These are phyloP conservation scores for Musa acuminata DNA, from an alignment of 176 grass and related monocot genomes.

Conservation along the genomic window DNA sequence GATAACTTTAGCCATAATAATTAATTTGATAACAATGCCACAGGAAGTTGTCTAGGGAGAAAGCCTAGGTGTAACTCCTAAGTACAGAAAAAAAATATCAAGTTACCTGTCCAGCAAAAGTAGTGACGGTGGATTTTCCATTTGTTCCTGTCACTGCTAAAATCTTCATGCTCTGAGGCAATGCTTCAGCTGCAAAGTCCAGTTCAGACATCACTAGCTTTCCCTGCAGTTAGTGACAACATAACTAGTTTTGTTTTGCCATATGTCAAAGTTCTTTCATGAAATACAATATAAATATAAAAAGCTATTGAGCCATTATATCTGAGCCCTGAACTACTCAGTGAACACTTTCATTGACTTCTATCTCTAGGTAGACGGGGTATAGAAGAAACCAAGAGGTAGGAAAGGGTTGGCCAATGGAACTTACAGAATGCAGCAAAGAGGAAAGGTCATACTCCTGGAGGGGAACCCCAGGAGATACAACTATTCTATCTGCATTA, in stretches of 20 bases:
- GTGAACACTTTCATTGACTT: background rate
- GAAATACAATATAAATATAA: too few relatives aligned
- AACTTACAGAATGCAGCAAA: conserved; percentile 4
- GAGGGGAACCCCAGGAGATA: conserved; percentile 19
- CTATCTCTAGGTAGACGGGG: background rate
- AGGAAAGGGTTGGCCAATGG: background rate
- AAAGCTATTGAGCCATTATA: too few relatives aligned
- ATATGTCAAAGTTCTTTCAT: too few relatives aligned
- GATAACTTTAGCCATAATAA: background rate
- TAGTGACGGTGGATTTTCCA: conserved; percentile 17
- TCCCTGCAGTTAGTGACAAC: background rate
- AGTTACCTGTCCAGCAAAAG: conserved; percentile 15
- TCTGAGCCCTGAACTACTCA: background rate
- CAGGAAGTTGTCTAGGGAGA: background rate
- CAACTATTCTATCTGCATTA: conserved; percentile 8
- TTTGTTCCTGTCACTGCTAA: conserved; percentile 16
- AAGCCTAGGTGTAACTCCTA: background rate
- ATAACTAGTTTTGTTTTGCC: too few relatives aligned
- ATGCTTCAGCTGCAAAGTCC: conserved; percentile 16
- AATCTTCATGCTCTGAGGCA: conserved; percentile 13
- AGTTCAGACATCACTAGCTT: conserved; percentile 8
- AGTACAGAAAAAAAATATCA: background rate
- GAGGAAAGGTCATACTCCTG: conserved; percentile 10
- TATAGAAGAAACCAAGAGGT: background rate
- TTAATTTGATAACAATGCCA: background rate